Evolutionary conservation across 768 basidiomycete species (phyloP), one percentile per base, ranked within the genome.

Genomic region (Termitomyces sp.): DNA sequence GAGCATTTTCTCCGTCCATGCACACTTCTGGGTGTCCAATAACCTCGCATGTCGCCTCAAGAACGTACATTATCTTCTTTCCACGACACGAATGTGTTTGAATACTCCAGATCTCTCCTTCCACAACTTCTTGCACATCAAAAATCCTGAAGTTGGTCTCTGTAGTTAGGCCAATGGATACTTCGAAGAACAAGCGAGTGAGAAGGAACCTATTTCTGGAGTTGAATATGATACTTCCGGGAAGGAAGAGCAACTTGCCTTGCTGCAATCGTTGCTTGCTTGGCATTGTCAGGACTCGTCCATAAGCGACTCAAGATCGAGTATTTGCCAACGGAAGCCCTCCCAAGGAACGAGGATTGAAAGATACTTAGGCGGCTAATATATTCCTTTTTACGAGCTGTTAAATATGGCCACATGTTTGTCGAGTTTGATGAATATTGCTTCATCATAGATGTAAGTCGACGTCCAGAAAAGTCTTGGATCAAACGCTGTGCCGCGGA

Each of bases 351-450:
- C 6, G 85, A 84, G 12, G 59, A 57, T 9, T 70, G 62, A 65
- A 82, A 87, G n/a, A 64, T 62, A 4, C 58, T 57, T 55, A 71
- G 76, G 42, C 81, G 75, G 18, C 55, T 58, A 0, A 59, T 42
- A 1, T 68, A 64, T 67, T 89, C 87, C 13, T 65, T 61, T 58
- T 74, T 65, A n/a, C 89, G 81, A 22, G 73, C 65, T 30, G 69
- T 70, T 36, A 90, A 75, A 67, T 91, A 91, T 7, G 89, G 87
- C 90, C 90, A 92, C 66, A 87, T 74, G 62, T 91, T 84, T 1
- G 78, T 82, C 71, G 78, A 84, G 18, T 74, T 76, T 22, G 58
- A 69, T 16, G 79, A 69, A 63, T 81, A 72, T 12, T 68, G 67
- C 47, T 70, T 58, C 50, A 82, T 60, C 7, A 84, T 54, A 0